Evolutionary conservation across 2,329 filamentous ascomycete genomes (phyloP).

Genomic region (Corinectria fuckeliana): DNA sequence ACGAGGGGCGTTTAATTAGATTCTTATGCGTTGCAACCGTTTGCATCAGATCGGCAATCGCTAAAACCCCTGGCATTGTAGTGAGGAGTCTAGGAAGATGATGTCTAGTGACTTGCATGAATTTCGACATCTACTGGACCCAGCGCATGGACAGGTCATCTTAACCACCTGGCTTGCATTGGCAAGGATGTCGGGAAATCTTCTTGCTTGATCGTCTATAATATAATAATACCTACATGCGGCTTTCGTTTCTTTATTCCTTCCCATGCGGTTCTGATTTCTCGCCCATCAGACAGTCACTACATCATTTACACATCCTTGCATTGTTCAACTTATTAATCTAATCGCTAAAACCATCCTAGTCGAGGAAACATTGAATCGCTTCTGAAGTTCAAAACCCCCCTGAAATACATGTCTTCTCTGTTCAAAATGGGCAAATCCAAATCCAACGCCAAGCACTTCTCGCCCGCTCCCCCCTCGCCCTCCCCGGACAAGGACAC

Average conservation of each 20-base stretch:
- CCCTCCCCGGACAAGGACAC: slow-evolving; percentile 2
- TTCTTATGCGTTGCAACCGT: slow-evolving; percentile 2
- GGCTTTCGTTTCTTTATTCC: not conserved
- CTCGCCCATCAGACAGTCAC: slow-evolving; percentile 11
- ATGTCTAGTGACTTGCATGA: not conserved
- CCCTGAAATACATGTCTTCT: not conserved
- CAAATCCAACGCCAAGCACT: not conserved
- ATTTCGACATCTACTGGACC: not conserved
- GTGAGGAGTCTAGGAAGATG: not conserved
- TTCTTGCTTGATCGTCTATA: not conserved
- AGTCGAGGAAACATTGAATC: not conserved
- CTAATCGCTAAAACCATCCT: not conserved
- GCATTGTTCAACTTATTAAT: not conserved
- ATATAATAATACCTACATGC: not conserved
- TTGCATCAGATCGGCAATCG: not conserved
- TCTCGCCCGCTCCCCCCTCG: not conserved
- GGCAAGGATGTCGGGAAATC: not conserved
- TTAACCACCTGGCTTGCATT: not conserved
- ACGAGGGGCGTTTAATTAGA: slow-evolving; percentile 9
- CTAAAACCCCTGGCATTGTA: not conserved
- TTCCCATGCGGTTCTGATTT: slow-evolving; percentile 15
- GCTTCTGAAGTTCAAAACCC: not conserved
- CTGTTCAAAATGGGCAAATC: slow-evolving; percentile 11
- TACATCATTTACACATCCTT: slow-evolving; percentile 8
- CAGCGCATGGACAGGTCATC: not conserved